Evolutionary conservation across 2,329 filamentous ascomycete species (phyloP), one percentile per base, ranked within the genome.

Genomic region (Sordariomycetes sp.): DNA sequence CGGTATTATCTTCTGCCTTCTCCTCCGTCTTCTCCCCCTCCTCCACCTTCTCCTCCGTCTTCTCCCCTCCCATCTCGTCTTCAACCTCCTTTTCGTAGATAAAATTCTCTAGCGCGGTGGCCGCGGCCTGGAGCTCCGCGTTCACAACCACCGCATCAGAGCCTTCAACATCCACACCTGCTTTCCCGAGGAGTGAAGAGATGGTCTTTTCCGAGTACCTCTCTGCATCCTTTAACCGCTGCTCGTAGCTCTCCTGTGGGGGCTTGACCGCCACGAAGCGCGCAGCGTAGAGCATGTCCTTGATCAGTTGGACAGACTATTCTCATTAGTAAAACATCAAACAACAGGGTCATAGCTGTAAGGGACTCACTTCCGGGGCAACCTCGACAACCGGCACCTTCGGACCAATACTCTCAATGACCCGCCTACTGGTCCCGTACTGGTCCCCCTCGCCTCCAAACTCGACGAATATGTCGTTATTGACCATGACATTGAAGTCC

Each of bases 301-400:
- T 82, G 60, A 80, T 77, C 64, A 81, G 79, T 64, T 81, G 76
- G 7, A 77, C 75, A 24, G 79, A 77, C 81, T 83, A 53, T 35
- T 53, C 7, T 18, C 59, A 25, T 51, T 54, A 57, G 52, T 57
- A 52, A 60, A 25, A 57, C 16, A 10, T 4, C 35, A 22, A 53
- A 10, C 18, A 34, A 14, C 22, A 34, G 24, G 58, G 8, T n/a
- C 20, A 40, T 57, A 58, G 48, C 51, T 43, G 6, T 20, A 58
- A 40, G 28, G 58, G 40, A 67, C 73, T 70, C 73, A 83, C 82
- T 66, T 82, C 76, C 18, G 71, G 64, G 58, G 79, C 75, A 64
- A 85, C 72, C 61, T 77, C 73, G 62, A 84, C 73, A 3, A 86
- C 62, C 1, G 83, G 78, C 34, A 92, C 80, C 67, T 85, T 85